Percentiles rank a stretch among this genome's conserved stretches.
Conservation (phyloP, 768 basidiomycete species). For the Peribolospora kevripleyi region DNA sequence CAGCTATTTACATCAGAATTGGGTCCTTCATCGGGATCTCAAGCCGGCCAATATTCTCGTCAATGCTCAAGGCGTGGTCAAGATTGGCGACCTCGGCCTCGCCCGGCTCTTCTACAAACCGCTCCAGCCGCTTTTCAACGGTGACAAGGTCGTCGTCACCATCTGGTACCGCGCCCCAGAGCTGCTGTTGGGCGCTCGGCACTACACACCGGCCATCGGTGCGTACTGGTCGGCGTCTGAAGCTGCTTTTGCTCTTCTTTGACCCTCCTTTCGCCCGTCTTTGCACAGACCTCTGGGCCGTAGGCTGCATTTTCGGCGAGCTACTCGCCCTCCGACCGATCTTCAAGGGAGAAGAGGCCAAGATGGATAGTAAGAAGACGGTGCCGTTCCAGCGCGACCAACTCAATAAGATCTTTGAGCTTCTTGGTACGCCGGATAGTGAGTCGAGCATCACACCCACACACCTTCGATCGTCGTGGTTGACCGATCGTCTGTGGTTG, state of each 20-base stretch:
- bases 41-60: constrained; percentile 98
- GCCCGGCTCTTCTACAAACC: constrained; percentile 79
- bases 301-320: constrained; percentile 94
- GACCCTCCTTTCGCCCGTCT: not conserved
- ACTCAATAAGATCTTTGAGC: constrained; percentile 82
- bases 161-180: constrained; percentile 99
- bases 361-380: constrained; percentile 78
- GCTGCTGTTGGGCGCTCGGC: constrained; percentile 80
- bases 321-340: constrained; percentile 79
- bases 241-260: not conserved
- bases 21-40: constrained; percentile 88
- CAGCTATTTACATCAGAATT: constrained; percentile 76
- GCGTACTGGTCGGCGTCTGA: constrained; percentile 4
- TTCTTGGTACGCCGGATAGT: constrained; percentile 73
- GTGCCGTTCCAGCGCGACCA: constrained; percentile 94
- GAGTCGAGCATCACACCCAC: constrained; percentile 11
- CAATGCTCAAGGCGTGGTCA: constrained; percentile 62
- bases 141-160: constrained; percentile 96
- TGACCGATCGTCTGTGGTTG: not conserved
- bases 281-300: constrained; percentile 62
- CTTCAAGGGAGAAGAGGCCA: constrained; percentile 97
- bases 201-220: constrained; percentile 79
- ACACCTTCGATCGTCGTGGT: not conserved
- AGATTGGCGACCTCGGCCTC: constrained; percentile 93
- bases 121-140: constrained; percentile 66